Conservation (phyloP, 2,329 filamentous ascomycete species). For the Ceratocystiopsis brevicomis region DNA sequence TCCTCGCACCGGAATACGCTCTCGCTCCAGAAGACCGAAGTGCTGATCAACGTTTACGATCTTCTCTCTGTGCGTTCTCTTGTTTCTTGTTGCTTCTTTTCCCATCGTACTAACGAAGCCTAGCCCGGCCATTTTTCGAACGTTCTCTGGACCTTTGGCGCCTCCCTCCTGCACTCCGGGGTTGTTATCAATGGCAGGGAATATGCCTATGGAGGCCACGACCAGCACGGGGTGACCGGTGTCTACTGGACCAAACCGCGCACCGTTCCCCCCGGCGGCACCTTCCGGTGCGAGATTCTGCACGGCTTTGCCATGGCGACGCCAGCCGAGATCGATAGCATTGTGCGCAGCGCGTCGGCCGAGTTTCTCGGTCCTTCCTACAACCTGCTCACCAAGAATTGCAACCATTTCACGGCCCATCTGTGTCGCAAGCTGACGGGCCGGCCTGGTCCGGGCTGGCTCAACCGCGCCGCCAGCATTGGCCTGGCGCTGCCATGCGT, state of each 20-base stretch:
- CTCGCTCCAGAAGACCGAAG: slow-evolving; percentile 52
- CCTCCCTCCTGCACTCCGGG: slow-evolving; percentile 63
- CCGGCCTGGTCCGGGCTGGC: slow-evolving; percentile 49
- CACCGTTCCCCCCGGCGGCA: slow-evolving; percentile 56
- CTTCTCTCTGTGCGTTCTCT: slow-evolving; percentile 39
- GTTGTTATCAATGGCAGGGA: slow-evolving; percentile 65
- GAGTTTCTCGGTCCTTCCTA: slow-evolving; percentile 60
- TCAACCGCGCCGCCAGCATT: slow-evolving; percentile 71
- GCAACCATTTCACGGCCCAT: slow-evolving; percentile 72
- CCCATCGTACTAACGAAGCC: slow-evolving; percentile 2
- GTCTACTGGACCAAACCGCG: slow-evolving; percentile 68
- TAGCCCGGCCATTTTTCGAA: slow-evolving; percentile 59
- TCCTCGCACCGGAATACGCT: slow-evolving; percentile 42
- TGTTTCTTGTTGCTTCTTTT: not conserved
- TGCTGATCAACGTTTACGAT: slow-evolving; percentile 63
- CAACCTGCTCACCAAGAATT: slow-evolving; percentile 68
- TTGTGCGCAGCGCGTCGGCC: slow-evolving; percentile 49
- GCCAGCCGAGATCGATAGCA: slow-evolving; percentile 48
- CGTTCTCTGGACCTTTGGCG: slow-evolving; percentile 57
- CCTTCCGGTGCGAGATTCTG: slow-evolving; percentile 54
- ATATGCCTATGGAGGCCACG: slow-evolving; percentile 74
- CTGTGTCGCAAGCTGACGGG: slow-evolving; percentile 57
- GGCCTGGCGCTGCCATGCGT: slow-evolving; percentile 66
- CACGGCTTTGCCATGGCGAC: slow-evolving; percentile 61
- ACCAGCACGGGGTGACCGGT: slow-evolving; percentile 49